phyloP scores from a whole-genome alignment of 2,329 filamentous ascomycete genomes.

The Sporothrix globosa region DNA sequence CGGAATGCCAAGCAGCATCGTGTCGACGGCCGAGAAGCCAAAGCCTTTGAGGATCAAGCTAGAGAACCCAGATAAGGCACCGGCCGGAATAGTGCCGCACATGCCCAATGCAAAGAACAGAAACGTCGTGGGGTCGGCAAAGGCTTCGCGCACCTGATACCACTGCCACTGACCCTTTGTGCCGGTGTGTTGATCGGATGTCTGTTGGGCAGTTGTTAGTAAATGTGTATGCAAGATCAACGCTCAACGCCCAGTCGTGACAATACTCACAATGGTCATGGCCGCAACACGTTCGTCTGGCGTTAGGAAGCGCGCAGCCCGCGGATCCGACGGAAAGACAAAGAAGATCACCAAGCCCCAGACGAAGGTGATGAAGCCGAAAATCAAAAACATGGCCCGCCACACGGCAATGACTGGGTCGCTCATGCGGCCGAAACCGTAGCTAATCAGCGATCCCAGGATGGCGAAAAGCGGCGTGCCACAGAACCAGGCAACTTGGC shows the following conservation, averaged over 20 bases:
- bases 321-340: slow-evolving; percentile 38
- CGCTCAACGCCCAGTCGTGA: slow-evolving; percentile 4
- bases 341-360: slow-evolving; percentile 39
- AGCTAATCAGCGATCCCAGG: slow-evolving; percentile 54
- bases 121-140: too few species aligned
- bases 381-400: slow-evolving; percentile 47
- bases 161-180: too few species aligned
- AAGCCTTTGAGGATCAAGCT: too few species aligned
- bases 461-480: slow-evolving; percentile 52
- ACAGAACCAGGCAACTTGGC: slow-evolving; percentile 42
- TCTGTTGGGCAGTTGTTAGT: neutral
- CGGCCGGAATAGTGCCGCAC: too few species aligned
- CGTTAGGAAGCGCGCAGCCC: slow-evolving; percentile 36
- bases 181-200: too few species aligned
- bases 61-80: too few species aligned
- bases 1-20: too few species aligned
- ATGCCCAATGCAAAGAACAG: too few species aligned
- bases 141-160: too few species aligned
- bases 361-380: slow-evolving; percentile 43
- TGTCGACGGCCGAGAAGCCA: too few species aligned
- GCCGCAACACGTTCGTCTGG: too few species aligned
- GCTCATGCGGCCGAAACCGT: slow-evolving; percentile 39
- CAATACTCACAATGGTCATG: too few species aligned
- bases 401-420: slow-evolving; percentile 51
- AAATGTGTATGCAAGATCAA: neutral